phyloP scores from a whole-genome alignment of 768 basidiomycete species.

The Mycena floridula region DNA sequence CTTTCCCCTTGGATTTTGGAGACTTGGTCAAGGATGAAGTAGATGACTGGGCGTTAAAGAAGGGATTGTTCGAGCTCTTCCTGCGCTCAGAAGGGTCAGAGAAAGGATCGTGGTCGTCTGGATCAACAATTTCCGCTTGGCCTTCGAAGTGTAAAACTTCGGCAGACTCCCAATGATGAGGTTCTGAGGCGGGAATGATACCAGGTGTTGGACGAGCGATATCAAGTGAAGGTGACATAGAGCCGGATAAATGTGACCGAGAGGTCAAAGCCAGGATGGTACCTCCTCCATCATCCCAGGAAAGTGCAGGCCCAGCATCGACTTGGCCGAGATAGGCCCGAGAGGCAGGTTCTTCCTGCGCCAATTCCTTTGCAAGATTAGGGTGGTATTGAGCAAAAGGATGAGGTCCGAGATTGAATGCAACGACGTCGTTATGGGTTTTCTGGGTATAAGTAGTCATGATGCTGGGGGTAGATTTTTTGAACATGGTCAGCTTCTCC shows the following conservation, averaged over 20 bases:
- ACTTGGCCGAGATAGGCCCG: slow-evolving; percentile 39
- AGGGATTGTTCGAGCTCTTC: slow-evolving; percentile 33
- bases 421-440: slow-evolving; percentile 30
- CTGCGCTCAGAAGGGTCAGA: slow-evolving; percentile 21
- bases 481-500: slow-evolving; percentile 65
- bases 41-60: slow-evolving; percentile 13
- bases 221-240: slow-evolving; percentile 43
- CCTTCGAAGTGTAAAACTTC: slow-evolving; percentile 48
- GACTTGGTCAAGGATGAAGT: slow-evolving; percentile 24
- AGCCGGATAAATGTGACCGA: slow-evolving; percentile 33
- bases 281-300: slow-evolving; percentile 48
- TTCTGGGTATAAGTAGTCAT: slow-evolving; percentile 46
- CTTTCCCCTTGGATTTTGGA: slow-evolving; percentile 30
- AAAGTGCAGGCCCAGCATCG: slow-evolving; percentile 31
- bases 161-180: slow-evolving; percentile 66
- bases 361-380: slow-evolving; percentile 45
- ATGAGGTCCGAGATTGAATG: slow-evolving; percentile 30
- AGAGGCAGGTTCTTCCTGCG: slow-evolving; percentile 30
- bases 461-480: slow-evolving; percentile 50
- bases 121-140: slow-evolving; percentile 26
- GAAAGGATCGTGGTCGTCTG: slow-evolving; percentile 21
- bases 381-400: slow-evolving; percentile 59
- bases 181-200: slow-evolving; percentile 39
- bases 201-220: slow-evolving; percentile 60
- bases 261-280: slow-evolving; percentile 47